Base-by-base conservation (phyloP, 176 grass and related monocot species). In the Carex scoparia region DNA sequence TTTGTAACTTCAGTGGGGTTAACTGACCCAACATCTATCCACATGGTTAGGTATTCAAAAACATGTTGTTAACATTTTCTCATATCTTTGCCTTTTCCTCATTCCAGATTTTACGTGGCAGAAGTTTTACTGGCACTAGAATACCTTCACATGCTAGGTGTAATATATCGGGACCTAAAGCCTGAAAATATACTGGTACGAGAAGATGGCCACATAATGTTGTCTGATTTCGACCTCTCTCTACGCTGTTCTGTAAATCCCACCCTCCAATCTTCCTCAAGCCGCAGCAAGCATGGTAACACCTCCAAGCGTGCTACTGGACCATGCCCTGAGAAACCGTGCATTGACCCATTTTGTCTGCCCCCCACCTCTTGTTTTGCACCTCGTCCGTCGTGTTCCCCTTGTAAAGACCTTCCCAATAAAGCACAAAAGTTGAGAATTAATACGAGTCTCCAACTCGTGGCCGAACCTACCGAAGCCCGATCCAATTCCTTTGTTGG, bases 401-500 rank as follows among this genome's bases (percentile, higher is more conserved):
- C 74, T 58, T 32, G 27, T 16, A 83, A 64, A 16, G 46, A 83
- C 5, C 13, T 5, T 9, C 23, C 42, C 18, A 69, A 13, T 32
- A 83, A 83, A 69, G 10, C 23, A 11, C 40, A 49, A 83, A 83
- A 83, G 53, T 54, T 83, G 61, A 68, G 49, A 51, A 67, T 83
- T 14, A 44, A 83, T 83, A 33, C n/a, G 3, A 5, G 63, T 67
- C 46, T 83, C 28, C 81, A 93, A 72, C 87, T 93, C 18, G 79
- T 84, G n/a, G 91, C 80, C 12, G 94, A 97, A 88, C 94, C 94
- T 7, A 90, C 89, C 0, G 84, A 92, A 38, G 89, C 89, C 28
- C 86, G 94, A 19, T 97, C 92, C 0, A 94, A 92, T 88, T 97
- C 94, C 11, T 97, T 97, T 81, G 94, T 97, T 0, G 94, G 94